Percentiles rank a stretch among this genome's conserved stretches.
Conservation (phyloP, 495 filamentous ascomycete genomes). For the Aspergillus cavernicola region DNA sequence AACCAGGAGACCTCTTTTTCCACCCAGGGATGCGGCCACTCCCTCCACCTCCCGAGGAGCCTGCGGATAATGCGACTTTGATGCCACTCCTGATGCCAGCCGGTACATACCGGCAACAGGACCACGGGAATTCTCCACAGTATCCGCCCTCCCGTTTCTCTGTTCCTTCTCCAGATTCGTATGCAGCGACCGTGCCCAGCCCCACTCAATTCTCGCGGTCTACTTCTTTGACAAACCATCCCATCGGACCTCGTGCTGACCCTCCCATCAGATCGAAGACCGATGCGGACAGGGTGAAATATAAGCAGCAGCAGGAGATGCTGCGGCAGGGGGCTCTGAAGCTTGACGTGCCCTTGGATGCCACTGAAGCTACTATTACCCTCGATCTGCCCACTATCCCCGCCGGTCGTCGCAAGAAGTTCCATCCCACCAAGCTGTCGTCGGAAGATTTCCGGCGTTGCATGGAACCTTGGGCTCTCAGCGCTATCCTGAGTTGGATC, state of each 20-base stretch:
- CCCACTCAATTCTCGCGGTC: conserved; percentile 71
- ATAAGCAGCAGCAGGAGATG: conserved; percentile 56
- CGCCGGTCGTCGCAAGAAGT: conserved; percentile 67
- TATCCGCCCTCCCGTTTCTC: conserved; percentile 42
- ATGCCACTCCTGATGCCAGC: conserved; percentile 52
- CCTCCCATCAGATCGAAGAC: conserved; percentile 90
- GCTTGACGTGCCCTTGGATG: conserved; percentile 35
- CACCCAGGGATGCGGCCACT: conserved; percentile 82
- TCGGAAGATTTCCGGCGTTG: conserved; percentile 82
- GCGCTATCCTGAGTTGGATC: conserved; percentile 81
- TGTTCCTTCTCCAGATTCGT: conserved; percentile 40
- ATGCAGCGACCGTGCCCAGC: conserved; percentile 41
- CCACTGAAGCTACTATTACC: conserved; percentile 49
- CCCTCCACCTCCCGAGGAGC: conserved; percentile 69
- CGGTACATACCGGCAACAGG: conserved; percentile 49
- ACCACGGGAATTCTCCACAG: conserved; percentile 35
- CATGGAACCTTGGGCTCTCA: conserved; percentile 88
- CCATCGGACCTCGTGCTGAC: conserved; percentile 72
- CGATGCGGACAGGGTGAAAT: conserved; percentile 70
- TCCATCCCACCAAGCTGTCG: conserved; percentile 82
- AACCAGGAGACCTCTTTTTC: conserved; percentile 87
- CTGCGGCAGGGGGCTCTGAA: conserved; percentile 46
- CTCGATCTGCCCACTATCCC: conserved; percentile 72
- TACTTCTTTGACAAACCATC: conserved; percentile 76
- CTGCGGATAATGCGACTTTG: conserved; percentile 39